phyloP scores from a whole-genome alignment of 352 stramenopile species.

The Phytopythium mirpurense region DNA sequence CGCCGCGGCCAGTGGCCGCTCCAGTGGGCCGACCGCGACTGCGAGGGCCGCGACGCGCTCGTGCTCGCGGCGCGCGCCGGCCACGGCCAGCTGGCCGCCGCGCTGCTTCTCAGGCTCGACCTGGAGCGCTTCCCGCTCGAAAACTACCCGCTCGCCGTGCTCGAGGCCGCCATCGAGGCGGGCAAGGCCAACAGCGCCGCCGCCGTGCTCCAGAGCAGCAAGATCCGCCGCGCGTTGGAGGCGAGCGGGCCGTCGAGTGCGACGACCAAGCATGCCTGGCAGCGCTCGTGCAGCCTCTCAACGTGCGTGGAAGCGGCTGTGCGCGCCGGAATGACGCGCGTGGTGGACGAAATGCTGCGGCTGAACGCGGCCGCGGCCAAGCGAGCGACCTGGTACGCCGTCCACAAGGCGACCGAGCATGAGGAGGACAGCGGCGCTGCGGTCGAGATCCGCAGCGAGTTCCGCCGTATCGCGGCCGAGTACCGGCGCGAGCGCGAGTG shows the following conservation, averaged over 20 bases:
- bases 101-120: conserved; percentile 12
- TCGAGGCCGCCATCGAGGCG: conserved; percentile 9
- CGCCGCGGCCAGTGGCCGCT: conserved; percentile 5
- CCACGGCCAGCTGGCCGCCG: conserved; percentile 16
- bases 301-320: conserved; percentile 7
- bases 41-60: conserved; percentile 14
- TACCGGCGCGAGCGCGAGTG: conserved; percentile 5
- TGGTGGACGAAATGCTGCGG: conserved; percentile 5
- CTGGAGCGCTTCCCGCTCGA: conserved; percentile 1
- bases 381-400: conserved; percentile 8
- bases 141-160: conserved; percentile 7
- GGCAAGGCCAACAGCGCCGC: neutral
- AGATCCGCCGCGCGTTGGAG: conserved; percentile 4
- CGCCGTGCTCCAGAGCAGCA: neutral
- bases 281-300: conserved; percentile 3
- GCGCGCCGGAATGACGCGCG: neutral
- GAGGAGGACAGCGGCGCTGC: too few species aligned
- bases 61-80: conserved; percentile 15
- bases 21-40: conserved; percentile 21
- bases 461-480: neutral
- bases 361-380: neutral
- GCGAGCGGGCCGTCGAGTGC: too few species aligned
- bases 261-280: neutral
- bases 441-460: neutral
- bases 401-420: neutral